These are phyloP conservation scores for Pelargonium citronellum DNA, from an alignment of 441 rosid species.

Conservation along the genomic window DNA sequence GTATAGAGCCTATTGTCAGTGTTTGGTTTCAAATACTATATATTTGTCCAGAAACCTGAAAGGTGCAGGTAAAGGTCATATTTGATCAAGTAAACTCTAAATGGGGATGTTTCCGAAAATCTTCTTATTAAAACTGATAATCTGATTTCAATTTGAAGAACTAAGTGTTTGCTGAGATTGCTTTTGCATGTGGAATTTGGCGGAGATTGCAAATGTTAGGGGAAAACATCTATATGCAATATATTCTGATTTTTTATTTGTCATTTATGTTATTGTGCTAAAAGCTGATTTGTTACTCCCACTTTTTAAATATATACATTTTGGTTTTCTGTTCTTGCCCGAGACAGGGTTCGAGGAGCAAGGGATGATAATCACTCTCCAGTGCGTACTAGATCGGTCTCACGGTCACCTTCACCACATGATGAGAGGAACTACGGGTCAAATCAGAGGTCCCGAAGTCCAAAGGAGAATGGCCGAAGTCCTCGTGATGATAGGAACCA, in stretches of 20 bases:
- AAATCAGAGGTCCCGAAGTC: slow-evolving; percentile 40
- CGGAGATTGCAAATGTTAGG: slow-evolving; percentile 2
- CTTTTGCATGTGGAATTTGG: slow-evolving; percentile 1
- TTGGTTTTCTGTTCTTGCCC: background rate
- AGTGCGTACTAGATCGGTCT: slow-evolving; percentile 47
- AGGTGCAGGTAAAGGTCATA: slow-evolving; percentile 53
- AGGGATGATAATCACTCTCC: slow-evolving; percentile 47
- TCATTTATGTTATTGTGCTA: background rate
- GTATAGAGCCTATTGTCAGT: slow-evolving; percentile 46
- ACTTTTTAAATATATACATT: background rate
- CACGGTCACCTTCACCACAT: slow-evolving; percentile 48
- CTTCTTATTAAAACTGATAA: slow-evolving; percentile 2
- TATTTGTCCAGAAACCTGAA: slow-evolving; percentile 44
- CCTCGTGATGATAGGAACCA: slow-evolving; percentile 36
- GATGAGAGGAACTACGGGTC: slow-evolving; percentile 39
- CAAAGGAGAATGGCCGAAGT: slow-evolving; percentile 41
- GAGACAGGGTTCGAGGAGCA: slow-evolving; percentile 34
- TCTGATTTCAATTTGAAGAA: slow-evolving; percentile 14
- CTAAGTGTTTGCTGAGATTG: slow-evolving; percentile 16
- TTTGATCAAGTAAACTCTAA: slow-evolving; percentile 32
- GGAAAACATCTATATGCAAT: background rate
- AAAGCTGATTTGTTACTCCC: background rate
- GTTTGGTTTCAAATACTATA: slow-evolving; percentile 43
- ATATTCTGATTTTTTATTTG: background rate
- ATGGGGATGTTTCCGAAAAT: slow-evolving; percentile 25